phyloP scores from a whole-genome alignment of 2,329 filamentous ascomycete genomes.

The Elsinoe necatrix region DNA sequence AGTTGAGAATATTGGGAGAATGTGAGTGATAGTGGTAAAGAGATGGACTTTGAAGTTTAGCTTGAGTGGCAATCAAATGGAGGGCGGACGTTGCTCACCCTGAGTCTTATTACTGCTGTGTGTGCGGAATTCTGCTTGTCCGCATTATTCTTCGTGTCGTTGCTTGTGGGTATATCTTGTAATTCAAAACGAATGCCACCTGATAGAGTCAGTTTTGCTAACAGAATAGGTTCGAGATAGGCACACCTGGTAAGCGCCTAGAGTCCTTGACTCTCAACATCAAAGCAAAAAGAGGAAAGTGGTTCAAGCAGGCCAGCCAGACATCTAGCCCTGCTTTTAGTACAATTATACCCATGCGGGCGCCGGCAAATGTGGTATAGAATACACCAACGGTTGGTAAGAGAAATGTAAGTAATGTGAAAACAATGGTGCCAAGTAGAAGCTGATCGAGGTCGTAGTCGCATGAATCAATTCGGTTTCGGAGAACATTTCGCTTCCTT shows the following conservation, averaged over 20 bases:
- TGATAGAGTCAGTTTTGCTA: constrained; percentile 31
- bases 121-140: constrained; percentile 36
- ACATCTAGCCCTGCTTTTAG: constrained; percentile 89
- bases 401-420: constrained; percentile 89
- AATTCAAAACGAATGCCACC: constrained; percentile 84
- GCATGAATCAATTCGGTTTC: constrained; percentile 96
- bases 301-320: constrained; percentile 84
- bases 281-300: constrained; percentile 92
- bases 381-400: constrained; percentile 93
- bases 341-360: constrained; percentile 88
- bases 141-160: neutral
- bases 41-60: constrained; percentile 59
- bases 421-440: constrained; percentile 89
- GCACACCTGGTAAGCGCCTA: constrained; percentile 67
- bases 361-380: constrained; percentile 90
- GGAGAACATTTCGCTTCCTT: constrained; percentile 93
- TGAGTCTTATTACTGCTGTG: constrained; percentile 77
- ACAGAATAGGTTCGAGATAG: neutral
- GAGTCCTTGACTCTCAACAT: constrained; percentile 96
- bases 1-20: constrained; percentile 97
- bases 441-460: constrained; percentile 98
- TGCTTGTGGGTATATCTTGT: constrained; percentile 54
- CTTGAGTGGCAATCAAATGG: constrained; percentile 12
- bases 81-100: constrained; percentile 45
- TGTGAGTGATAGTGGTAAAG: constrained; percentile 83